These are phyloP conservation scores for Phlebiopsis flavidoalba DNA, from an alignment of 768 basidiomycete genomes.

Conservation along the genomic window DNA sequence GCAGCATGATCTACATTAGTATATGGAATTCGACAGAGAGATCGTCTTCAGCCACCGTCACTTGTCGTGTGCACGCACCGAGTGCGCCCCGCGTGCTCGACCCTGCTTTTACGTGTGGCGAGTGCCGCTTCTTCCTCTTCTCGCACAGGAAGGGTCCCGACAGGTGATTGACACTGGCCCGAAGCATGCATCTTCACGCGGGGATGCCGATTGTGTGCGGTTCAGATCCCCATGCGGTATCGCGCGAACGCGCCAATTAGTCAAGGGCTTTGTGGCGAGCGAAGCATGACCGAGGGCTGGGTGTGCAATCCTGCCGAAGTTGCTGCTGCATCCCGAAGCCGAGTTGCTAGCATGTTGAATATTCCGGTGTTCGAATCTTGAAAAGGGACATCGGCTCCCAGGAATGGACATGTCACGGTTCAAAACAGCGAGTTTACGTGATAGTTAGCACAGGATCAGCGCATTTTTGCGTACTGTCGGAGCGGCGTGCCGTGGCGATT, in stretches of 20 bases:
- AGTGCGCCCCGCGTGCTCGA: neutral
- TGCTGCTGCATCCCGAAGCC: too few species aligned
- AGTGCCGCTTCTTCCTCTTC: neutral
- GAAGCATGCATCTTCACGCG: neutral
- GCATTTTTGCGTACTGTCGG: too few species aligned
- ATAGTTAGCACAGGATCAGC: too few species aligned
- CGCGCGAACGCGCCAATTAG: neutral
- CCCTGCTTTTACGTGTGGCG: neutral
- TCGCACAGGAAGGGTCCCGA: neutral
- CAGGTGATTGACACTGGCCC: neutral
- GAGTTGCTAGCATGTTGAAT: too few species aligned
- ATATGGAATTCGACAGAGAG: neutral
- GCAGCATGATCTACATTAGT: slow-evolving; percentile 11
- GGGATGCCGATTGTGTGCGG: neutral
- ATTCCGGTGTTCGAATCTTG: too few species aligned
- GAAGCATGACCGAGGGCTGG: neutral
- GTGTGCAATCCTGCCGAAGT: too few species aligned
- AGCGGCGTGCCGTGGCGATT: too few species aligned
- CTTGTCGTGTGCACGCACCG: neutral
- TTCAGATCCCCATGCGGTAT: neutral
- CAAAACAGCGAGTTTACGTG: too few species aligned
- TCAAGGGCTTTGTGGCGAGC: neutral
- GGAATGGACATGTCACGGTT: too few species aligned
- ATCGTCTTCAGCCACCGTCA: neutral
- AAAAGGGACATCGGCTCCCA: too few species aligned